Evolutionary conservation across 441 rosid species (phyloP).

Genomic region (Erodium chrysanthum): DNA sequence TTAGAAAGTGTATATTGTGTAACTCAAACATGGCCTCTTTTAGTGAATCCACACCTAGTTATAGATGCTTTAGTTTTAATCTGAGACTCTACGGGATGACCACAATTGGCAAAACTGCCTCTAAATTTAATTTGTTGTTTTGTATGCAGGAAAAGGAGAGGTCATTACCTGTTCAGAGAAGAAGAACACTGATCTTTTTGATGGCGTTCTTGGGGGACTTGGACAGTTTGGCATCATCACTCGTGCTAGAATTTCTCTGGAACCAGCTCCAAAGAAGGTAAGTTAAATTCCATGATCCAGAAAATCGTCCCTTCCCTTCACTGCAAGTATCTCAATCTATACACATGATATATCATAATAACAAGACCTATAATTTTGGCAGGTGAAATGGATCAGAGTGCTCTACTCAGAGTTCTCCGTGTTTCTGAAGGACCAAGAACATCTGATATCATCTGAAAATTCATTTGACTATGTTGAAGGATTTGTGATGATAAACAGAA

Average conservation of each 20-base stretch:
- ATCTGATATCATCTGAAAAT: conserved; percentile 41
- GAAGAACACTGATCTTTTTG: conserved; percentile 72
- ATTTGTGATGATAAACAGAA: conserved; percentile 65
- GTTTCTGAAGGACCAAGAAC: conserved; percentile 74
- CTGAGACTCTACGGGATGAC: conserved; percentile 7
- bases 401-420: conserved; percentile 63
- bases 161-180: conserved; percentile 61
- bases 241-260: conserved; percentile 74
- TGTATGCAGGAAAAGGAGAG: conserved; percentile 79
- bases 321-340: no score
- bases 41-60: neutral
- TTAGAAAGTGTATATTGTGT: neutral
- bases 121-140: neutral
- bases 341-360: neutral
- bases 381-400: conserved; percentile 88
- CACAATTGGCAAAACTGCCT: no score
- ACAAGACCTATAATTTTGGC: conserved; percentile 7
- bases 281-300: neutral
- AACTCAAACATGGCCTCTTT: neutral
- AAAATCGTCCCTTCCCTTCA: neutral
- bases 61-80: conserved; percentile 14
- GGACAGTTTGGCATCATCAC: conserved; percentile 98
- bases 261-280: conserved; percentile 80
- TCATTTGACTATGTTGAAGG: conserved; percentile 84
- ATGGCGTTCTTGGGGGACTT: conserved; percentile 86